Base-by-base conservation (phyloP, 2,329 filamentous ascomycete species). In the Plenodomus biglobosus region DNA sequence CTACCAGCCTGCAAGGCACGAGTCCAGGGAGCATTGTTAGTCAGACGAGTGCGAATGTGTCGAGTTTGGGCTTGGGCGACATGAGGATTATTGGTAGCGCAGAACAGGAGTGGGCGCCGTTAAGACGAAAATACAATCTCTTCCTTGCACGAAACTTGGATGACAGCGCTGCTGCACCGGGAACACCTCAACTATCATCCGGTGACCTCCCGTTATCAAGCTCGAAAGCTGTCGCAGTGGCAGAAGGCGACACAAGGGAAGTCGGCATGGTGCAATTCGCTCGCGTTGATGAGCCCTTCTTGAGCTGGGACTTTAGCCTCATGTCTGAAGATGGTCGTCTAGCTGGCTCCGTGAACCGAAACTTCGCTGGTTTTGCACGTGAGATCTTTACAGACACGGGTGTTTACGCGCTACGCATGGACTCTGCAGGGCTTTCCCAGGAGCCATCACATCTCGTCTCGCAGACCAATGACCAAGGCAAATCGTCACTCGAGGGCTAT, bases 321-420 rank as follows among this genome's bases (percentile, higher is more conserved):
- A 75, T 75, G 27, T 76, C 78, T 2, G 76, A 78, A 43, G 73
- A 80, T 19, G 64, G 71, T 36, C 71, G 69, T 2, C 67, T 82
- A 11, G 77, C 85, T 44, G 84, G 84, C 36, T 81, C 78, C 2
- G 83, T 86, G 3, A 85, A 85, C 56, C 80, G 84, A 52, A 82
- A 85, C 56, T 86, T 85, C 56, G 75, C 69, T 16, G 83, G 83
- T 2, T 84, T 85, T 61, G 83, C 80, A 2, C 74, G 83, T 11
- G 83, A 86, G 55, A 74, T 86, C 16, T 85, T 86, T 64, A 86
- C 84, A 1, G 83, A 86, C 53, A 85, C 82, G 0, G 84, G 84
- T 37, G 80, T 85, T 0, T 86, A 86, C 59, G 82, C 80, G 7
- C 67, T 86, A 15, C 74, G 83, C 11, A 85, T 86, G 83, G 84